A percentile compares a stretch with the other conserved stretches of the same genome.
These are phyloP conservation scores for Rhynchosporium agropyri DNA, from an alignment of 2,329 filamentous ascomycete genomes.

Conservation along the genomic window DNA sequence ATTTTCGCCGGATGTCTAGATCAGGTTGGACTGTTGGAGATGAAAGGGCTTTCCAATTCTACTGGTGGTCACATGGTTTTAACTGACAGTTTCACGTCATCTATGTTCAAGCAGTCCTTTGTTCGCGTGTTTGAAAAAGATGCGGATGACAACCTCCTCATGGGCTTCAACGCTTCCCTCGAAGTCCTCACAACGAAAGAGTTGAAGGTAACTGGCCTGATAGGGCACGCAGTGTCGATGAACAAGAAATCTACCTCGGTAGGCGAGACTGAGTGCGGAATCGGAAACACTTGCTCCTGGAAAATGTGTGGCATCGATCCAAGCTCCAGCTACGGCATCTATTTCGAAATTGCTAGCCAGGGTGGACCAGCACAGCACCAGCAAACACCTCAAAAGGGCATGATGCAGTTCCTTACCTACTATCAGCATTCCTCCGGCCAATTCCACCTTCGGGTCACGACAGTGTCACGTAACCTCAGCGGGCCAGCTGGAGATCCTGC, in stretches of 20 bases:
- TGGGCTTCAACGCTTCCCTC: slow-evolving; percentile 97
- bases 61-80: slow-evolving; percentile 98
- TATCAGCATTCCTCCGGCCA: slow-evolving; percentile 97
- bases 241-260: slow-evolving; percentile 99
- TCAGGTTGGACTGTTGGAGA: slow-evolving; percentile 94
- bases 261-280: slow-evolving; percentile 96
- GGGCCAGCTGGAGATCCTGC: slow-evolving; percentile 93
- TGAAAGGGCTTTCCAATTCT: slow-evolving; percentile 95
- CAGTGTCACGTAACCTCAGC: slow-evolving; percentile 86
- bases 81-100: slow-evolving; percentile 97
- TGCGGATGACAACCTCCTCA: slow-evolving; percentile 87
- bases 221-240: slow-evolving; percentile 92
- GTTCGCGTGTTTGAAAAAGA: slow-evolving; percentile 97
- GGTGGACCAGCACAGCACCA: slow-evolving; percentile 83
- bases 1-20: slow-evolving; percentile 97
- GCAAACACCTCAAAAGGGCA: slow-evolving; percentile 84
- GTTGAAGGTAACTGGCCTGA: slow-evolving; percentile 94
- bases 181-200: slow-evolving; percentile 98
- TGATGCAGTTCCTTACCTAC: slow-evolving; percentile 98
- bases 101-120: slow-evolving; percentile 99
- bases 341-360: slow-evolving; percentile 97
- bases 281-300: slow-evolving; percentile 98
- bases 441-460: slow-evolving; percentile 94
- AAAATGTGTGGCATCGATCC: slow-evolving; percentile 99
- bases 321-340: slow-evolving; percentile 89